A percentile compares a stretch with the other conserved stretches of the same genome.
Conservation (phyloP, 495 filamentous ascomycete species). For the Diplogelasinospora grovesii region DNA sequence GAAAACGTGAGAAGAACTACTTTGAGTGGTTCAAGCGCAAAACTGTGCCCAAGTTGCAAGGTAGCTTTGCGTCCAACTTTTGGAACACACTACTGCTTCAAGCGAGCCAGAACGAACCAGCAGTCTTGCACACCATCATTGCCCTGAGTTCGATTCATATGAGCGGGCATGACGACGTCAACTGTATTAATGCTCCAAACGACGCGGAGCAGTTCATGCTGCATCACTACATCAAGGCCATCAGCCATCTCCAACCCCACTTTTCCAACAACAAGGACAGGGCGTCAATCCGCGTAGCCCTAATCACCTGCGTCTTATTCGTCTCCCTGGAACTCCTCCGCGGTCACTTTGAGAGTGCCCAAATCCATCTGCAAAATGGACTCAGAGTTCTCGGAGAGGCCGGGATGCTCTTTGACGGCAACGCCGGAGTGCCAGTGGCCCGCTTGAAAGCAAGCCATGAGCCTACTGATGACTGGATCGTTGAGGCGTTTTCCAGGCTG, state of each 20-base stretch:
- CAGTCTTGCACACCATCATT: slow-evolving; percentile 46
- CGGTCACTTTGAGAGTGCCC: not conserved
- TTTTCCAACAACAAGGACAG: slow-evolving; percentile 1
- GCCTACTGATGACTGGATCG: slow-evolving; percentile 32
- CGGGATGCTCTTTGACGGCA: no score
- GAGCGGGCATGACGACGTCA: not conserved
- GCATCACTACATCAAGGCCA: slow-evolving; percentile 41
- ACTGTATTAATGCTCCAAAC: slow-evolving; percentile 7
- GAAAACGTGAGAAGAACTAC: no score
- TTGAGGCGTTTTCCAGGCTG: slow-evolving; percentile 30
- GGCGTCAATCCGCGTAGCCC: not conserved
- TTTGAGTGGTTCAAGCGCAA: no score
- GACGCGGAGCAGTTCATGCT: slow-evolving; percentile 29
- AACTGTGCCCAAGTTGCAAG: slow-evolving; percentile 37
- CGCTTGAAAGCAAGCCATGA: no score
- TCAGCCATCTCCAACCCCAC: slow-evolving; percentile 29
- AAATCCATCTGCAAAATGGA: slow-evolving; percentile 1
- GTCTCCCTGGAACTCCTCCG: slow-evolving; percentile 2
- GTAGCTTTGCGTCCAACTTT: slow-evolving; percentile 36
- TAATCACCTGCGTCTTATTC: slow-evolving; percentile 1
- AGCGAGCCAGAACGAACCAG: slow-evolving; percentile 37
- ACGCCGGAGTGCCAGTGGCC: no score
- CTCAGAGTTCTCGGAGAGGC: no score
- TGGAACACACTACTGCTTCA: slow-evolving; percentile 46
- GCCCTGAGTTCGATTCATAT: slow-evolving; percentile 25